Percentiles rank a stretch among this genome's conserved stretches.
phyloP scores from a whole-genome alignment of 305 asterid species.

The Petunia hybrid region DNA sequence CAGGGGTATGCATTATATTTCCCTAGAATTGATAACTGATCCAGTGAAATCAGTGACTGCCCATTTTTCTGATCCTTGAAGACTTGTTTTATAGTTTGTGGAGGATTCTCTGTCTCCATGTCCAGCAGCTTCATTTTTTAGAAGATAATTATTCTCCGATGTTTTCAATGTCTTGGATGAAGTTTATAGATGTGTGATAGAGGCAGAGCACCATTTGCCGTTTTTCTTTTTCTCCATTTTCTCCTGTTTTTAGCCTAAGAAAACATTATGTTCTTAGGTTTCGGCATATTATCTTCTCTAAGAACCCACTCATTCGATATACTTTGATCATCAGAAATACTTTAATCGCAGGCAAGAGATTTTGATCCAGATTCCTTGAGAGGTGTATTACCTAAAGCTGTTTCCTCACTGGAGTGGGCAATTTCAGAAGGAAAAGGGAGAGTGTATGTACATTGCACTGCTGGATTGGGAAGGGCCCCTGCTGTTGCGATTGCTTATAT shows the following conservation, averaged over 20 bases:
- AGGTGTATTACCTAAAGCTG: slow-evolving; percentile 72
- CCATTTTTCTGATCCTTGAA: not conserved
- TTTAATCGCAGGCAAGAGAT: slow-evolving; percentile 69
- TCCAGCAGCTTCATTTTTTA: not conserved
- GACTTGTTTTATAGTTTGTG: not conserved
- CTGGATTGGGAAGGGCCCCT: slow-evolving; percentile 96
- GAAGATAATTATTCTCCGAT: not conserved
- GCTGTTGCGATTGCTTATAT: slow-evolving; percentile 93
- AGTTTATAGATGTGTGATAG: slow-evolving; percentile 8
- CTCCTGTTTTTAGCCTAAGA: not conserved
- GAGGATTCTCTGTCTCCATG: not conserved
- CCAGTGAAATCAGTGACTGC: not conserved
- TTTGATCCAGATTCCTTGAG: slow-evolving; percentile 95
- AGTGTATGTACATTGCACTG: slow-evolving; percentile 89
- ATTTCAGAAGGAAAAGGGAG: slow-evolving; percentile 82
- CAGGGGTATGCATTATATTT: not conserved
- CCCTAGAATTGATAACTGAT: not conserved
- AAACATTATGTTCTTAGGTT: not conserved
- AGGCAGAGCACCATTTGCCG: not conserved
- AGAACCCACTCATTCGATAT: not conserved
- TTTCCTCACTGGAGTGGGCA: slow-evolving; percentile 78
- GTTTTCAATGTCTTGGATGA: not conserved
- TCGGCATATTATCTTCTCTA: not conserved
- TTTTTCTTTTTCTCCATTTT: not conserved
- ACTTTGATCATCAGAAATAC: slow-evolving; percentile 28